Base-by-base conservation (phyloP, 768 basidiomycete genomes). In the Austroboletus festivus region DNA sequence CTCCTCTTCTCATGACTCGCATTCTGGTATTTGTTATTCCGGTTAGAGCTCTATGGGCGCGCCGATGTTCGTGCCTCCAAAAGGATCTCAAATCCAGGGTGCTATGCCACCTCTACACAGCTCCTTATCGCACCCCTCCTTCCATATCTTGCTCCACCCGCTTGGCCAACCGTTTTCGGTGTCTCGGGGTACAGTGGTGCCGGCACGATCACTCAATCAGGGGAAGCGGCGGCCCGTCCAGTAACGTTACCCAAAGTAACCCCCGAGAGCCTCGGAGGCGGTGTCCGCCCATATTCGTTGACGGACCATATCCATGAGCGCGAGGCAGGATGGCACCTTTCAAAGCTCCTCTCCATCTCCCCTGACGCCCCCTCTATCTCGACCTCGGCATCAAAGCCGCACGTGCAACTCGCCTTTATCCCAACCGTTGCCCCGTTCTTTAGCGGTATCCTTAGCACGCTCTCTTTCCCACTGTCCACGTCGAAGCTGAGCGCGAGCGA, bases 261-360 rank as follows among this genome's bases (percentile, higher is more conserved):
- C 1, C 76, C 89, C 0, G 83, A 89, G 55, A 83, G 76, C 52
- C 81, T 99, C 13, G 73, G 70, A 2, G 85, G 86, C 12, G 89
- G 85, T 3, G 70, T 97, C 41, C 79, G 83, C 45, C 86, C 94
- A 7, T 99, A 99, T 70, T 61, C 91, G 1, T 72, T 99, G 41
- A 99, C 96, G 13, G 93, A 94, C 67, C 96, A 99, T 71, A 96
- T 99, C 61, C 96, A 99, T 74, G 96, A 99, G 68, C 89, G 96
- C 38, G 96, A 99, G 70, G 91, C 94, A 0, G 83, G 85, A 3
- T 73, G 73, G 56, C 96, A 96, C 67, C 82, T 99, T 43, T 82
- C 87, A 8, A 68, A 67, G 4, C 78, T 91, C 30, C 70, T 85
- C 34, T 55, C 68, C 5, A 10, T 18, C 0, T 15, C 55, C 18